A percentile compares a stretch with the other conserved stretches of the same genome.
These are phyloP conservation scores for Metarhizium guizhouense DNA, from an alignment of 2,329 filamentous ascomycete genomes.

Conservation along the genomic window DNA sequence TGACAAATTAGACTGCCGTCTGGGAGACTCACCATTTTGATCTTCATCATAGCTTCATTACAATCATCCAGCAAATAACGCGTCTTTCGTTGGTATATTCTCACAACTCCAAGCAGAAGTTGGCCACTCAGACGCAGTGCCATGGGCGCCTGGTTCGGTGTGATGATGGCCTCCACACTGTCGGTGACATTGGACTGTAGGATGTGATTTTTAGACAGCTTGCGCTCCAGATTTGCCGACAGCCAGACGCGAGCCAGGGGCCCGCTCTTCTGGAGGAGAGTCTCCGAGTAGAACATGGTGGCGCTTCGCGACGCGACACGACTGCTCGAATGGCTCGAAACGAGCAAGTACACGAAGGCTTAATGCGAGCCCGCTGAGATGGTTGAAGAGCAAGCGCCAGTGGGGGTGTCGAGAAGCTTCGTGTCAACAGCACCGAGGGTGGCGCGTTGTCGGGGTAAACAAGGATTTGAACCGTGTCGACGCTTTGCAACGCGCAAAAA, in stretches of 20 bases:
- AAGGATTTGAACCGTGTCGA: conserved; percentile 20
- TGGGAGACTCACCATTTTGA: conserved; percentile 72
- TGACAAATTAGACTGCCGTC: neutral
- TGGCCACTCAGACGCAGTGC: conserved; percentile 90
- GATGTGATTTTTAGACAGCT: conserved; percentile 94
- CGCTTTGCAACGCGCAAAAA: conserved; percentile 20
- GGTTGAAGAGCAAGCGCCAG: conserved; percentile 5
- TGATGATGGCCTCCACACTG: conserved; percentile 92
- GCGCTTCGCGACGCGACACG: conserved; percentile 20
- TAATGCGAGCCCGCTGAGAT: neutral
- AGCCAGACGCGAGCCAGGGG: conserved; percentile 96
- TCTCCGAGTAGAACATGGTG: conserved; percentile 96
- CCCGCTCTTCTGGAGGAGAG: conserved; percentile 90
- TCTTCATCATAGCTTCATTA: conserved; percentile 94
- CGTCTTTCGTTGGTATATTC: conserved; percentile 96
- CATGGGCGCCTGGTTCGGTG: conserved; percentile 86
- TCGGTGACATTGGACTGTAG: conserved; percentile 89
- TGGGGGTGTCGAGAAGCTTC: conserved; percentile 1
- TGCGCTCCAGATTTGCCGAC: conserved; percentile 95
- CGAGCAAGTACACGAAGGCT: conserved; percentile 11
- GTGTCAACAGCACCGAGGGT: conserved; percentile 19
- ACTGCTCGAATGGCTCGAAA: conserved; percentile 10
- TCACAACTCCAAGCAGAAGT: conserved; percentile 86
- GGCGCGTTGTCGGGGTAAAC: conserved; percentile 17
- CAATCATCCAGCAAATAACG: conserved; percentile 95